These are phyloP conservation scores for Salix exigua DNA, from an alignment of 345 rosid species.

Conservation along the genomic window DNA sequence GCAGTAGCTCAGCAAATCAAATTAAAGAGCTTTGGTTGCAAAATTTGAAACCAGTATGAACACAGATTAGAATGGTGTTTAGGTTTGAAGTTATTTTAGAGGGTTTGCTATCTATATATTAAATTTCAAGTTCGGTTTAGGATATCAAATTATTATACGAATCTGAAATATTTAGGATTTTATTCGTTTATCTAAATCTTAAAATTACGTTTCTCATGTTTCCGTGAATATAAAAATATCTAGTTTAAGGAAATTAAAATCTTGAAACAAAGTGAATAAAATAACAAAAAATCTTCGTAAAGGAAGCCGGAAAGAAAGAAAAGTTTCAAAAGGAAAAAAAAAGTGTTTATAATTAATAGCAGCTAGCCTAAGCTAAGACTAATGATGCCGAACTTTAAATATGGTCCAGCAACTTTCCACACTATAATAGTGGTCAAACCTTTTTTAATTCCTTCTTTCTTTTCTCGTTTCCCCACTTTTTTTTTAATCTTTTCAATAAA, in stretches of 20 bases:
- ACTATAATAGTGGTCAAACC: background rate
- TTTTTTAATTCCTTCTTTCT: background rate
- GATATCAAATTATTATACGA: too few species aligned
- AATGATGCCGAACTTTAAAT: slow-evolving; percentile 13
- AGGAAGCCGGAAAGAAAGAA: slow-evolving; percentile 11
- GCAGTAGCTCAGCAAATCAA: background rate
- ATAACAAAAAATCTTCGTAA: background rate
- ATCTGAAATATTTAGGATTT: too few species aligned
- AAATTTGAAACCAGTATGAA: background rate
- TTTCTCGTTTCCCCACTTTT: background rate
- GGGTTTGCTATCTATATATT: too few species aligned
- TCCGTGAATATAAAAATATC: too few species aligned
- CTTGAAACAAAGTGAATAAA: background rate
- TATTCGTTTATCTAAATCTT: too few species aligned
- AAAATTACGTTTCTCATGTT: too few species aligned
- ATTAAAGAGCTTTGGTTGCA: background rate
- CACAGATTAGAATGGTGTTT: background rate
- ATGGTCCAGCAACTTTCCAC: background rate
- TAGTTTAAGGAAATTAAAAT: background rate
- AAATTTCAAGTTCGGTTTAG: too few species aligned
- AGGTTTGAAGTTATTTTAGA: too few species aligned
- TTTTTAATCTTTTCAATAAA: background rate
- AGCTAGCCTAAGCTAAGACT: background rate
- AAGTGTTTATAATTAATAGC: background rate
- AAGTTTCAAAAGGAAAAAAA: background rate